Percentiles rank a stretch among this genome's conserved stretches.
These are phyloP conservation scores for Penicillium sp. DNA, from an alignment of 2,329 filamentous ascomycete genomes.

Conservation along the genomic window DNA sequence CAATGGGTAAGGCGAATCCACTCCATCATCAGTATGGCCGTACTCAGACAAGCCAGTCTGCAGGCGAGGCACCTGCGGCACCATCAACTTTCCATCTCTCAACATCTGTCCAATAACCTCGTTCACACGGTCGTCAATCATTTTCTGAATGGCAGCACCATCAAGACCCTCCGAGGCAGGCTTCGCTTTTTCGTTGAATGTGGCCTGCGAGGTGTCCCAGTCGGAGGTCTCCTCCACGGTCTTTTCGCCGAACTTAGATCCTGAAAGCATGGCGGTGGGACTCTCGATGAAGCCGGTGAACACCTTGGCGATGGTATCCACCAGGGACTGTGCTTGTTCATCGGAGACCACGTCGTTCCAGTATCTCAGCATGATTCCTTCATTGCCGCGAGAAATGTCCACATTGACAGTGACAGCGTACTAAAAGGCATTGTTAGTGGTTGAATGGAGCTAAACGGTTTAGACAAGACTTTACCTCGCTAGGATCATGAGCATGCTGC, in stretches of 20 bases:
- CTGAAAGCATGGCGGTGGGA: slow-evolving; percentile 23
- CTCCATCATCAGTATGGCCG: slow-evolving; percentile 12
- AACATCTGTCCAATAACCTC: slow-evolving; percentile 34
- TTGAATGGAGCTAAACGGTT: neutral
- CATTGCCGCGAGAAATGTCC: slow-evolving; percentile 33
- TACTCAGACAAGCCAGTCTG: slow-evolving; percentile 14
- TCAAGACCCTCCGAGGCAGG: slow-evolving; percentile 15
- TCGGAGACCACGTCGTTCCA: slow-evolving; percentile 39
- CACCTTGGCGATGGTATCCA: slow-evolving; percentile 30
- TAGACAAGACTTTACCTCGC: slow-evolving; percentile 28
- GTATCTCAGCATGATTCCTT: slow-evolving; percentile 39
- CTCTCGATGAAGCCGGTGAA: slow-evolving; percentile 33
- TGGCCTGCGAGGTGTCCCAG: slow-evolving; percentile 15
- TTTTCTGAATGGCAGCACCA: slow-evolving; percentile 25
- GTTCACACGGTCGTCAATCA: slow-evolving; percentile 35
- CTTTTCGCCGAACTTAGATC: slow-evolving; percentile 15
- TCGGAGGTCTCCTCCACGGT: slow-evolving; percentile 3
- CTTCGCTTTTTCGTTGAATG: slow-evolving; percentile 14
- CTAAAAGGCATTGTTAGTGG: slow-evolving; percentile 13
- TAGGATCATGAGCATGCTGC: slow-evolving; percentile 36
- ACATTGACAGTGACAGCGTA: slow-evolving; percentile 41
- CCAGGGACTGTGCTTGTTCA: slow-evolving; percentile 29
- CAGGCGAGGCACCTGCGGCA: slow-evolving; percentile 13
- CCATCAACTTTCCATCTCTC: slow-evolving; percentile 26
- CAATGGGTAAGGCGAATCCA: slow-evolving; percentile 18